Conservation (phyloP, 2,329 filamentous ascomycete genomes). For the Colletotrichum euphorbiae region DNA sequence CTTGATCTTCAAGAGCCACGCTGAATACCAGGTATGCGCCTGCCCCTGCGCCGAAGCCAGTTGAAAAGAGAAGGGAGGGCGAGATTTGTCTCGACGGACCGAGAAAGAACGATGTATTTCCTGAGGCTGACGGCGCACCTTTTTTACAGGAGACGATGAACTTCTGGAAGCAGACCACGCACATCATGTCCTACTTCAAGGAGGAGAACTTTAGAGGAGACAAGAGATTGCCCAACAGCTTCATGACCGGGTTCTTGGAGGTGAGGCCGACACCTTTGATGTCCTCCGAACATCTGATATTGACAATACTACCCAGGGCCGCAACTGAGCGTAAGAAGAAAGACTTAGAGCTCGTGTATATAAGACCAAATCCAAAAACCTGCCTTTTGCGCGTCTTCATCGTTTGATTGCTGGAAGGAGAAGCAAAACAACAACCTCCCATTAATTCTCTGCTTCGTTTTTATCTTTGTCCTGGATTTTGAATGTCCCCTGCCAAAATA, state of each 20-base stretch:
- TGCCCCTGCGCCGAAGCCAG: neutral
- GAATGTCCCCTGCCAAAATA: neutral
- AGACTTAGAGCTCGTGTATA: slow-evolving; percentile 33
- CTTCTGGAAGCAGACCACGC: slow-evolving; percentile 97
- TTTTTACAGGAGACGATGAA: slow-evolving; percentile 89
- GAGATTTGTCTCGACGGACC: neutral
- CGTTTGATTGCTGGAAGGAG: neutral
- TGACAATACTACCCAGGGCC: slow-evolving; percentile 34
- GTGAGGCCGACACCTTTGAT: slow-evolving; percentile 60
- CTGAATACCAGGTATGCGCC: slow-evolving; percentile 86
- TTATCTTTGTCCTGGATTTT: slow-evolving; percentile 21
- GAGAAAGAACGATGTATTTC: neutral
- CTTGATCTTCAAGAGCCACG: slow-evolving; percentile 88
- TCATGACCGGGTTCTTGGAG: slow-evolving; percentile 96
- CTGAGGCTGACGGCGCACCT: slow-evolving; percentile 3
- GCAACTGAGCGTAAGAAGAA: slow-evolving; percentile 40
- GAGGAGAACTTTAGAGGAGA: slow-evolving; percentile 82
- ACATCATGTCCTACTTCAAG: slow-evolving; percentile 97
- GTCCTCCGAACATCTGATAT: neutral
- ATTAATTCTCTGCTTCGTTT: slow-evolving; percentile 18
- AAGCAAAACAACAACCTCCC: slow-evolving; percentile 13
- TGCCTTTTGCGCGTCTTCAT: slow-evolving; percentile 13
- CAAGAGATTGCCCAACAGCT: slow-evolving; percentile 84
- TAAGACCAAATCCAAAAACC: slow-evolving; percentile 32
- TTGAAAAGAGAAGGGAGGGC: neutral